Base-by-base conservation (phyloP, 129 eudicot species). In the Silybum marianum region DNA sequence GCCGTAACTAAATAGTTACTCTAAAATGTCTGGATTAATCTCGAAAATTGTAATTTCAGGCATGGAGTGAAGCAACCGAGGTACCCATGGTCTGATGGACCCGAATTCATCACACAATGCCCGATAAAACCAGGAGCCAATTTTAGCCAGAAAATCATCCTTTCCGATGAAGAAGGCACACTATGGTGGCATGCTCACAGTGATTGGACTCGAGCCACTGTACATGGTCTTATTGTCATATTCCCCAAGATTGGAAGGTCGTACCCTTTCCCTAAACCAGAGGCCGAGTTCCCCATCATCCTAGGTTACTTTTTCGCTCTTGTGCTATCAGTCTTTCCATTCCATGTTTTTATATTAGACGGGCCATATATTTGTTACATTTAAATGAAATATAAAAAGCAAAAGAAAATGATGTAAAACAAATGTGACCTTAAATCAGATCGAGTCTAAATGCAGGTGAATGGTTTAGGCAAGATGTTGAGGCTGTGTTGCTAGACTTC, bases 111-210 rank as follows among this genome's bases (percentile, higher is more conserved):
- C 18, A 90, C 90, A 1, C 93, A 90, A n/a, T 90, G 93, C 12
- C 93, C 93, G 0, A 85, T 90, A 25, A 60, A 76, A 48, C 89
- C 93, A 3, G 91, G 93, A 18, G 80, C 63, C 38, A 87, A 36
- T 1, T 90, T 87, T 48, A 85, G 73, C n/a, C 90, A 90, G 26
- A 78, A 51, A 63, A 42, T 90, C 0, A 39, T 79, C 1, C 78
- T 90, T 1, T 85, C 93, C 0, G 86, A 85, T 7, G 91, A 87
- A 71, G 84, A 77, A 76, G 93, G 93, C 9, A 87, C 93, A 0
- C 14, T 90, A 73, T 90, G 93, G 93, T 90, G 91, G 85, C 90
- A 84, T 46, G 90, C 90, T 6, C 90, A 87, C 25, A 87, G 85
- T 38, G 87, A 80, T 18, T 90, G 91, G 88, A 74, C 86, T 11